Evolutionary conservation across 2,329 filamentous ascomycete genomes (phyloP).

Genomic region (Pleurostoma richardsiae): DNA sequence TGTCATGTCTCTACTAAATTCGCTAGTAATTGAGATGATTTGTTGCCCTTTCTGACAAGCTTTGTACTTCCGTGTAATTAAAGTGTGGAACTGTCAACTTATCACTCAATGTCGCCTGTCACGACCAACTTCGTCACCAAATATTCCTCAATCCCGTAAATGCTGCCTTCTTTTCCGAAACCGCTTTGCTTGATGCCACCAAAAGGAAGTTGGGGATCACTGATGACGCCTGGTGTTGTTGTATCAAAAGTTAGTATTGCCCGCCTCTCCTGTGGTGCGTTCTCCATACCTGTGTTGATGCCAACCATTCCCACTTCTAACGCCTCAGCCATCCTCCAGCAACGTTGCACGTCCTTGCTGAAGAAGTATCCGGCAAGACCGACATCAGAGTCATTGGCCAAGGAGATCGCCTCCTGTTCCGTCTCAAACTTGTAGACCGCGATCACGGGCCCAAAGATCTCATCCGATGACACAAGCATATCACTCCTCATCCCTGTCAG

Average conservation of each 20-base stretch:
- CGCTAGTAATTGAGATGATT: no score
- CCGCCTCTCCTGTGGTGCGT: no score
- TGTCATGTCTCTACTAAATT: no score
- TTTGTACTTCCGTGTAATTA: no score
- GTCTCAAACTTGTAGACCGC: slow-evolving; percentile 84
- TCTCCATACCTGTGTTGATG: slow-evolving; percentile 64
- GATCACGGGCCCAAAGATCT: slow-evolving; percentile 94
- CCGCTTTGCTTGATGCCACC: slow-evolving; percentile 80
- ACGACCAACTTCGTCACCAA: slow-evolving; percentile 66
- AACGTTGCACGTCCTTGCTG: slow-evolving; percentile 56
- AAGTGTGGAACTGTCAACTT: no score
- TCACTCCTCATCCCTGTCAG: slow-evolving; percentile 79
- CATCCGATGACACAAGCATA: slow-evolving; percentile 81
- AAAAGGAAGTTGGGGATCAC: slow-evolving; percentile 57
- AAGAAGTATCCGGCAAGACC: slow-evolving; percentile 95
- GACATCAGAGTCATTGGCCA: slow-evolving; percentile 79
- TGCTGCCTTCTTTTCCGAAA: slow-evolving; percentile 73
- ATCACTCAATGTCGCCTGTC: slow-evolving; percentile 43
- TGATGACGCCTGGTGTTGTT: slow-evolving; percentile 26
- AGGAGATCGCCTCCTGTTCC: slow-evolving; percentile 78
- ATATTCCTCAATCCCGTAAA: slow-evolving; percentile 75
- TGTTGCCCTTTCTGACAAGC: no score
- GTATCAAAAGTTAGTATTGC: no score
- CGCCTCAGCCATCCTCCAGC: slow-evolving; percentile 58
- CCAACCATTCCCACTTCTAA: slow-evolving; percentile 86